Evolutionary conservation across 495 filamentous ascomycete species (phyloP).

Genomic region (Trichoderma reesei): DNA sequence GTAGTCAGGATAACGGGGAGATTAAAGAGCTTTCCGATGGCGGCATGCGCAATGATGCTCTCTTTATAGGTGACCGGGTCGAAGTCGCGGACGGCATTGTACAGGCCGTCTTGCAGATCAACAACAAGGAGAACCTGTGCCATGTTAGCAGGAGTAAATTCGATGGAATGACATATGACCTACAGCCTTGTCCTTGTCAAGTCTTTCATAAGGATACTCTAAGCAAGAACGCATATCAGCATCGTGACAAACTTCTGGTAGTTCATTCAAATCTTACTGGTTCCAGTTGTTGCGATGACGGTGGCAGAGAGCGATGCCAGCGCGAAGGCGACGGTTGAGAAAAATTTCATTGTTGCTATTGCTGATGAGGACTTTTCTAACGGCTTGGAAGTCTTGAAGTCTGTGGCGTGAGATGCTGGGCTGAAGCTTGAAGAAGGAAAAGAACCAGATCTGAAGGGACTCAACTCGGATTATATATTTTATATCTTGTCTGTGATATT

Average conservation of each 20-base stretch:
- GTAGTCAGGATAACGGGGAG: conserved; percentile 62
- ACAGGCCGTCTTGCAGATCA: conserved; percentile 10
- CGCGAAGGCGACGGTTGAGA: not conserved
- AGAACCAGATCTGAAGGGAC: not conserved
- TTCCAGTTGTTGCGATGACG: not conserved
- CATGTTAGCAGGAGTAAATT: not conserved
- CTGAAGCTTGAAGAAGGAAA: not conserved
- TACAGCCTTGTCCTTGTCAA: conserved; percentile 9
- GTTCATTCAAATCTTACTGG: not conserved
- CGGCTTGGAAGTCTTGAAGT: not conserved
- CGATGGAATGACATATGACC: not conserved
- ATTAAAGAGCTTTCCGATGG: conserved; percentile 55
- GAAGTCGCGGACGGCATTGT: conserved; percentile 6
- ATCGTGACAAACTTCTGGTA: not conserved
- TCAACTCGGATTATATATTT: not conserved
- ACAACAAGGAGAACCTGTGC: conserved; percentile 7
- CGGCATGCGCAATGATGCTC: conserved; percentile 60
- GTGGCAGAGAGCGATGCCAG: not conserved
- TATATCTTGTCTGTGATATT: not conserved
- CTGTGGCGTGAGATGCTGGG: not conserved
- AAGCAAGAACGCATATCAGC: not conserved
- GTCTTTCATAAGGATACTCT: conserved; percentile 8
- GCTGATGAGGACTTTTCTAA: not conserved
- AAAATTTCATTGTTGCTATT: not conserved
- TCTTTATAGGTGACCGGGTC: conserved; percentile 51